phyloP scores from a whole-genome alignment of 306 rosid species.

The Adenanthera pavonina region DNA sequence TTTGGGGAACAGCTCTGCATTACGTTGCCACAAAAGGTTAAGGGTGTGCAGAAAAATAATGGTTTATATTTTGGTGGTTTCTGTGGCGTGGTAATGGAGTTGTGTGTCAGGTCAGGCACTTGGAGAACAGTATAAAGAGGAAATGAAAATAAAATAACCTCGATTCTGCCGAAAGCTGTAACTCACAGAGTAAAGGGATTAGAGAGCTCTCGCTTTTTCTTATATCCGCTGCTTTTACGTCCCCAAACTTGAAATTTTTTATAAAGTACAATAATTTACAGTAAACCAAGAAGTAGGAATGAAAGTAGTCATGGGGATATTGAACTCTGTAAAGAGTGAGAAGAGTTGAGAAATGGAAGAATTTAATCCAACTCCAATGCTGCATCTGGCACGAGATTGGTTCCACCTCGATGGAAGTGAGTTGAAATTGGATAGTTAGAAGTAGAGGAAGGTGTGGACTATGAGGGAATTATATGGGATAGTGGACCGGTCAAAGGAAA shows the following conservation, averaged over 20 bases:
- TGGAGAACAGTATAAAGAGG: constrained; percentile 33
- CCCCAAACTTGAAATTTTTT: neutral
- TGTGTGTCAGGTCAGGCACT: constrained; percentile 31
- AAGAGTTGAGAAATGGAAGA: neutral
- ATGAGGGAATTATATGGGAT: neutral
- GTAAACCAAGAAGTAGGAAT: too few species aligned
- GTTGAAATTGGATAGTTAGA: neutral
- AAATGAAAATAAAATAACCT: constrained; percentile 31
- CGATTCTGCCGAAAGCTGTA: constrained; percentile 59
- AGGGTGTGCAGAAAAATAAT: constrained; percentile 33
- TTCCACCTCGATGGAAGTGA: neutral
- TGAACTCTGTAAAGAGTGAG: neutral
- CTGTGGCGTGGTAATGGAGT: constrained; percentile 41
- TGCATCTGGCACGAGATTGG: neutral
- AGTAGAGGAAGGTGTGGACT: too few species aligned
- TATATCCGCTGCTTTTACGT: neutral
- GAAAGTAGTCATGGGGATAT: neutral
- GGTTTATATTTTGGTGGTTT: constrained; percentile 34
- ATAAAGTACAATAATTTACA: too few species aligned
- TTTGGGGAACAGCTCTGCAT: constrained; percentile 39
- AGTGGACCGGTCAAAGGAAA: neutral
- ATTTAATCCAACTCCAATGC: neutral
- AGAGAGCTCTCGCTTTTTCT: constrained; percentile 27
- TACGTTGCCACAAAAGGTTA: constrained; percentile 26
- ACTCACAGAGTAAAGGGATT: neutral